Base-by-base conservation (phyloP, 2,329 filamentous ascomycete species). In the Fusarium tjaetaba region DNA sequence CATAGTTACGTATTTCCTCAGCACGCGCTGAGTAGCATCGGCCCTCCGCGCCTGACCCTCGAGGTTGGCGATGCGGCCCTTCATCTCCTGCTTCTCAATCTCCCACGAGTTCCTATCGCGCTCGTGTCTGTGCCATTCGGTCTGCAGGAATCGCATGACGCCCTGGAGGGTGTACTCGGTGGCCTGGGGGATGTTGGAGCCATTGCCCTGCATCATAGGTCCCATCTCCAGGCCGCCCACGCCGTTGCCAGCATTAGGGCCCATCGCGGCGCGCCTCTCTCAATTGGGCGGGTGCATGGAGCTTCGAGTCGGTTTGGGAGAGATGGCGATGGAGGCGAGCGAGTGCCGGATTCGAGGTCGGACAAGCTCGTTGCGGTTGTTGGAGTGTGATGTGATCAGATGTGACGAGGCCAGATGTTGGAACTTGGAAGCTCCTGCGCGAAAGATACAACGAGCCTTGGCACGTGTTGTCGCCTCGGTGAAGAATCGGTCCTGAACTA, bases 81-180 rank as follows among this genome's bases (percentile, higher is more conserved):
- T 97, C 96, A 99, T 98, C 85, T 99, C 96, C 79, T 97, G 96
- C 80, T 95, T 92, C 84, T 99, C 96, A 81, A 99, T 99, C 84
- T 99, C 96, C 96, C 96, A 99, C 42, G 95, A 92, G 84, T 99
- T 99, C 78, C 96, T 91, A 81, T 98, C 96, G 84, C 96, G 93
- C 85, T 99, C 96, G 83, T 99, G 96, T 76, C 94, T 93, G 84
- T 99, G 96, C 96, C 96, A 99, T 89, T 99, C 96, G 53, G 96
- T 96, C 85, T 99, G 96, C 43, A 99, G 90, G 82, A 99, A 99
- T 83, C 96, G 95, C 96, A 99, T 99, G 42, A 99, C 96, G 80
- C 96, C 89, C 82, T 91, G 89, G 42, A 91, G 82, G 11, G 89
- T 91, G 76, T 91, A 91, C 76, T 90, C 89, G 70, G 89, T 91